Evolutionary conservation across 768 basidiomycete species (phyloP).

Genomic region (Amanita rimosa): DNA sequence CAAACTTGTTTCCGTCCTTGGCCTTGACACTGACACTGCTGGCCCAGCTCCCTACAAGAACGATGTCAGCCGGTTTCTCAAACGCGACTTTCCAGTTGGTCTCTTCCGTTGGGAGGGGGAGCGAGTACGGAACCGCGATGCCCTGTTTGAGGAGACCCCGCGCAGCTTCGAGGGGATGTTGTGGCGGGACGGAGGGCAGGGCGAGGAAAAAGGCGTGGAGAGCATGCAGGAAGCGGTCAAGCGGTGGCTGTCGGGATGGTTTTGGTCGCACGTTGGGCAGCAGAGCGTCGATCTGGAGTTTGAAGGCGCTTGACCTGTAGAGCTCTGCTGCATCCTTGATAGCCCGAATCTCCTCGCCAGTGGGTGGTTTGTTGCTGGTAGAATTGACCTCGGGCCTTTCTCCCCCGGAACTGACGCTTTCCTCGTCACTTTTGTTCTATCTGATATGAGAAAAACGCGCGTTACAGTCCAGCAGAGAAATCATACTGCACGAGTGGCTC

Average conservation of each 20-base stretch:
- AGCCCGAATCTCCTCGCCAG: constrained; percentile 55
- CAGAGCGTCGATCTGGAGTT: constrained; percentile 75
- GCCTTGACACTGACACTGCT: constrained; percentile 65
- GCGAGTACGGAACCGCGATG: constrained; percentile 55
- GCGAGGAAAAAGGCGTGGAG: constrained; percentile 57
- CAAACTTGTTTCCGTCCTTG: constrained; percentile 52
- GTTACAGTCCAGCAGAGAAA: background rate
- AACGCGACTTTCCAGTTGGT: constrained; percentile 87
- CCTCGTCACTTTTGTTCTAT: constrained; percentile 4
- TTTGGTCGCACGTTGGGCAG: constrained; percentile 69
- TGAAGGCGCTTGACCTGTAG: constrained; percentile 72
- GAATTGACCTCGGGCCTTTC: constrained; percentile 16
- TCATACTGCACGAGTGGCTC: constrained; percentile 10
- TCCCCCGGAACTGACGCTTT: background rate
- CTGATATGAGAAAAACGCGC: background rate
- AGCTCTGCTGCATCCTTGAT: constrained; percentile 70
- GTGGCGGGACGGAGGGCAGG: constrained; percentile 43
- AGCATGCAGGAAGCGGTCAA: constrained; percentile 58
- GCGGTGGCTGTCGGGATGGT: constrained; percentile 36
- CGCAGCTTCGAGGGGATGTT: constrained; percentile 59
- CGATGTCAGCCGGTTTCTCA: constrained; percentile 64
- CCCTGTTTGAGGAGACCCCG: constrained; percentile 39
- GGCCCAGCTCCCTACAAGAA: constrained; percentile 80
- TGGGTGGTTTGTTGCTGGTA: constrained; percentile 41
- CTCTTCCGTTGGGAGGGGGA: constrained; percentile 63